Conservation (phyloP, 257 asterid species). For the Nicotiana tomentosiformis region DNA sequence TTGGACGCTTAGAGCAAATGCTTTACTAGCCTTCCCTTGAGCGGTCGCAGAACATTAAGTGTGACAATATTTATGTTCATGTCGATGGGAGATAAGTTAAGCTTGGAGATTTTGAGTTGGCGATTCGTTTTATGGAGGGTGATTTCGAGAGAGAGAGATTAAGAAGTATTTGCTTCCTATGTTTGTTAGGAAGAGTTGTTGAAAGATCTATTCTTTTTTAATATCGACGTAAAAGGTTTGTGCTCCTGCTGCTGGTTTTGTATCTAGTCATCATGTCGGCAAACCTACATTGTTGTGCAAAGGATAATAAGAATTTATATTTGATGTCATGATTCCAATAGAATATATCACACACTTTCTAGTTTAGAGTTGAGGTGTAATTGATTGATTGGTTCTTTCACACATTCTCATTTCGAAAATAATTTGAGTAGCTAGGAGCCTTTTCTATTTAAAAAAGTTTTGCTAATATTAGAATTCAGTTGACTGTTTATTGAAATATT, state of each 20-base stretch:
- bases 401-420: neutral
- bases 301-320: neutral
- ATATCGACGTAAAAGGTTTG: neutral
- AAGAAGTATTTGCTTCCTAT: neutral
- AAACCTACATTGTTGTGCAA: neutral
- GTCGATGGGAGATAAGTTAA: conserved; percentile 12
- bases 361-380: neutral
- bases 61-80: conserved; percentile 25
- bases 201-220: neutral
- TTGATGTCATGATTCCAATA: neutral
- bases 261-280: neutral
- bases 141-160: neutral
- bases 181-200: neutral
- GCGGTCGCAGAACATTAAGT: conserved; percentile 10
- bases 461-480: neutral
- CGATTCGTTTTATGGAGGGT: conserved; percentile 9
- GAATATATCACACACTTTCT: neutral
- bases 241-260: neutral
- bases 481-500: too few species aligned
- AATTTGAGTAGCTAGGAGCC: neutral
- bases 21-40: too few species aligned
- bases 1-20: conserved; percentile 1
- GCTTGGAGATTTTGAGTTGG: conserved; percentile 33
- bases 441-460: neutral
- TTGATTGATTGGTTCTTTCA: neutral